phyloP scores from a whole-genome alignment of 2,329 filamentous ascomycete species.

The Lecanoromycetidae sp. region DNA sequence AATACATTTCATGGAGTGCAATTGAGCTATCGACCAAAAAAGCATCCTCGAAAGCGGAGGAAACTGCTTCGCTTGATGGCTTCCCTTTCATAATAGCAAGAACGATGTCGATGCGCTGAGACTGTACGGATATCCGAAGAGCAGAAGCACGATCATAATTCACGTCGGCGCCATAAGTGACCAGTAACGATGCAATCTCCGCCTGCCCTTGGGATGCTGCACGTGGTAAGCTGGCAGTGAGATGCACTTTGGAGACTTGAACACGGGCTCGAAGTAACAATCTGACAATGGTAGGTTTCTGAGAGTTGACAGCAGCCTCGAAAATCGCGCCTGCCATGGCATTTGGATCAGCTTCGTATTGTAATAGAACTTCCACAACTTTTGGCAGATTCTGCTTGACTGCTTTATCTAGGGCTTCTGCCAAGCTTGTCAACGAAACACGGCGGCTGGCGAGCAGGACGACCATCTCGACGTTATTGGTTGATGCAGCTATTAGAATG shows the following conservation, averaged over 20 bases:
- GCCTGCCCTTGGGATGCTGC: constrained; percentile 1
- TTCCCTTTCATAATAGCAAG: constrained; percentile 12
- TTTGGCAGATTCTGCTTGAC: constrained; percentile 10
- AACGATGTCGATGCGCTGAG: constrained; percentile 8
- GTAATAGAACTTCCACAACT: constrained; percentile 6
- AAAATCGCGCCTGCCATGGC: constrained; percentile 3
- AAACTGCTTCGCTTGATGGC: constrained; percentile 1
- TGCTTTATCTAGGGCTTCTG: constrained; percentile 7
- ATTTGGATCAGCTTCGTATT: constrained; percentile 10
- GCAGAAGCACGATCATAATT: constrained; percentile 3
- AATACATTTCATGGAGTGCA: constrained; percentile 2
- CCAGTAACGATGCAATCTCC: constrained; percentile 9
- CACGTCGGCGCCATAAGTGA: constrained; percentile 10
- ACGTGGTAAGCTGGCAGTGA: constrained; percentile 1
- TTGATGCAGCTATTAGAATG: constrained; percentile 1
- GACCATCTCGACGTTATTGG: constrained; percentile 11
- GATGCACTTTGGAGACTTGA: neutral
- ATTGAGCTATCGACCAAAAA: constrained; percentile 6
- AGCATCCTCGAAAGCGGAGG: constrained; percentile 5
- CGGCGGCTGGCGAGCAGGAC: constrained; percentile 4
- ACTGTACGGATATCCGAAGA: constrained; percentile 10
- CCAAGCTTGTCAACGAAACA: neutral
- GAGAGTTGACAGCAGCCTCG: constrained; percentile 3
- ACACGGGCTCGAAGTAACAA: constrained; percentile 5
- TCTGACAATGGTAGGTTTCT: constrained; percentile 7